Evolutionary conservation across 1,284 basidiomycete species (phyloP).

Genomic region (Marasmius oreades): DNA sequence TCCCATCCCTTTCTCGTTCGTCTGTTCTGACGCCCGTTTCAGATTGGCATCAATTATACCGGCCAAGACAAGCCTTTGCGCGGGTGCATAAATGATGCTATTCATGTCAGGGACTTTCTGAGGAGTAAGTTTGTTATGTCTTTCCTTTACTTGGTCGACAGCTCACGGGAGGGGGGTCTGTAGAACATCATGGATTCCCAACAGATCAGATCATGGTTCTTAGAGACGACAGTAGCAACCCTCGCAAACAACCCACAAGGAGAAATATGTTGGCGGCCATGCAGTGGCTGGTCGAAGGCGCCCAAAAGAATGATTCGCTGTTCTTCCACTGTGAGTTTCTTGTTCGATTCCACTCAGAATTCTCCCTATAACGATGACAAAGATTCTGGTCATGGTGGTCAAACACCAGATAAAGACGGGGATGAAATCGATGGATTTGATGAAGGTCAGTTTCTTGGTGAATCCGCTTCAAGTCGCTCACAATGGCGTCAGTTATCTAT

Average conservation of each 20-base stretch:
- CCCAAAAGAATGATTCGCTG: constrained; percentile 74
- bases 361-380: neutral
- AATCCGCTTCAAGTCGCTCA: neutral
- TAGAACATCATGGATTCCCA: constrained; percentile 63
- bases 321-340: constrained; percentile 84
- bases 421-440: constrained; percentile 68
- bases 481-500: constrained; percentile 48
- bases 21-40: constrained; percentile 4
- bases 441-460: constrained; percentile 45
- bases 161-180: neutral
- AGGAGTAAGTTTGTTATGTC: constrained; percentile 44
- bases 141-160: neutral
- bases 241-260: constrained; percentile 65
- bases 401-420: constrained; percentile 66
- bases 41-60: constrained; percentile 81
- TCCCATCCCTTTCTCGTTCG: constrained; percentile 8
- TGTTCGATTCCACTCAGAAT: neutral
- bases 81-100: constrained; percentile 78
- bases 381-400: constrained; percentile 86
- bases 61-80: constrained; percentile 59
- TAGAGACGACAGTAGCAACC: constrained; percentile 66
- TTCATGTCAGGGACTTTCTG: constrained; percentile 68
- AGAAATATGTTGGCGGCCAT: constrained; percentile 82
- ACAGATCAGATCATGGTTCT: constrained; percentile 75
- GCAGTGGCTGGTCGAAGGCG: constrained; percentile 82